Conservation (phyloP, 164 flowering plant species). For the Vitis cinerea region DNA sequence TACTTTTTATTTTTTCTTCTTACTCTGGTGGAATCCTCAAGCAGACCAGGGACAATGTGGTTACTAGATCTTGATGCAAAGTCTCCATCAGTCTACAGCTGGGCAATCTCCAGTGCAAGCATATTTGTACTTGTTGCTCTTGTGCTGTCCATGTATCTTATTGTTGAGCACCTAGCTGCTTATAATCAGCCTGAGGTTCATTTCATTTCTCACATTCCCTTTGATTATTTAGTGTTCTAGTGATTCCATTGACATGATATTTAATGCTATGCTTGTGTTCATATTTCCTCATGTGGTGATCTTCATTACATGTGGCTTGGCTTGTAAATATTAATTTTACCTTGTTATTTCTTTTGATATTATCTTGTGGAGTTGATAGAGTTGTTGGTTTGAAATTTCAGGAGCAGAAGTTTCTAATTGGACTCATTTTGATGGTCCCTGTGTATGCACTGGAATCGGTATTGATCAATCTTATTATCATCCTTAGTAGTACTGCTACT, state of each 20-base stretch:
- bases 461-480: conserved; percentile 10
- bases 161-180: conserved; percentile 84
- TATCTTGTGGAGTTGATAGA: background rate
- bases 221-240: background rate
- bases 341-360: background rate
- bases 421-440: conserved; percentile 95
- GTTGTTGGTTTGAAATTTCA: conserved; percentile 36
- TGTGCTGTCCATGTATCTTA: conserved; percentile 74
- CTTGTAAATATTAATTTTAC: background rate
- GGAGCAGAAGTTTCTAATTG: conserved; percentile 97
- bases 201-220: conserved; percentile 14
- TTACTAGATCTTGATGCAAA: conserved; percentile 34
- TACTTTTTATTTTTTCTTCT: conserved; percentile 37
- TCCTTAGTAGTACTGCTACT: background rate
- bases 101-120: conserved; percentile 78
- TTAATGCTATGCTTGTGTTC: background rate
- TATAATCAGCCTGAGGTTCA: conserved; percentile 95
- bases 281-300: background rate
- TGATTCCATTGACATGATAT: background rate
- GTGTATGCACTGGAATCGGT: conserved; percentile 97
- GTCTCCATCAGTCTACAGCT: conserved; percentile 41
- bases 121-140: conserved; percentile 80
- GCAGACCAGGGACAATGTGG: conserved; percentile 47
- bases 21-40: conserved; percentile 49
- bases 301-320: background rate